Evolutionary conservation across 164 flowering plant genomes (phyloP), one percentile per base, ranked within the genome.

Genomic region (Macadamia tetraphylla): DNA sequence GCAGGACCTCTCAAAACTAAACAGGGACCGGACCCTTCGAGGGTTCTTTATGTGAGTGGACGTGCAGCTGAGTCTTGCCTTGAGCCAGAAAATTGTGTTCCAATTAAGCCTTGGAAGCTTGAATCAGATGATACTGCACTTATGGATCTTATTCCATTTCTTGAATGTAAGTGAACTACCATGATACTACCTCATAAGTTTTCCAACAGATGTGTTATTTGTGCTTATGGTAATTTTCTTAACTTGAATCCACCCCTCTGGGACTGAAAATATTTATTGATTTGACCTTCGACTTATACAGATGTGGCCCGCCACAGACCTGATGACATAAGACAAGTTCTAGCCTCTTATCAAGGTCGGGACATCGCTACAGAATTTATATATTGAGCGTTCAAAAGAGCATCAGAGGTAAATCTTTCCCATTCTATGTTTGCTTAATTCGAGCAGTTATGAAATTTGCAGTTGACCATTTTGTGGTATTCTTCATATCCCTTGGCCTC

Each of bases 1-100:
- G 72, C 87, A 94, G 97, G 97, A 91, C 77, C 80, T 94, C 35
- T 85, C 94, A 51, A 91, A 84, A 80, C 83, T 94, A 67, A 94
- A 94, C 73, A 84, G 98, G 72, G 91, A 94, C 77, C 98, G 72
- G 91, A 94, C 77, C 98, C 96, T 61, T 66, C 79, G 17, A 88
- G 74, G 64, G 75, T 94, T 64, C 52, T 94, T n/a, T 94, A 94
- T 72, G 75, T 94, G 61, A 87, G 98, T 70, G 97, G 84, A 17
- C 88, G 88, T 81, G 94, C 94, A 15, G 68, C 81, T 18, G 97
- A 94, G 64, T 56, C 73, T 61, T 72, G 85, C 76, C 93, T 94
- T 74, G 97, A 94, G 81, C 89, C 90, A 13, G 97, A 94, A 71
- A 94, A 91, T 49, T 75, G 83, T 72, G 82, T 89, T 14, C 77